Evolutionary conservation across 352 stramenopile species (phyloP), one percentile per base, ranked within the genome.

Genomic region (Blastocystis hominis): DNA sequence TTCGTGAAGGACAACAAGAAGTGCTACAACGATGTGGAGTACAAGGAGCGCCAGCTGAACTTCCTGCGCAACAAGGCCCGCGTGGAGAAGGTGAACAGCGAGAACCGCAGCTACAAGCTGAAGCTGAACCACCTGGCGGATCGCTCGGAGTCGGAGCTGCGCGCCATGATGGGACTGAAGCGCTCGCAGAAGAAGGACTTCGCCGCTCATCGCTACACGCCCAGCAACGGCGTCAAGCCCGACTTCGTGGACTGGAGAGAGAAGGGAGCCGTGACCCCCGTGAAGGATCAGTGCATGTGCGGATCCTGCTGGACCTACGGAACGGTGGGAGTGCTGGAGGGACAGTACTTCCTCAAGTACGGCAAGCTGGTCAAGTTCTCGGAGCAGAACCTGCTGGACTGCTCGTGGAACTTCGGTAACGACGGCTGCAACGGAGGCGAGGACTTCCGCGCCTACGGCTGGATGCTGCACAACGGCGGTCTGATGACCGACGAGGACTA

Each of bases 251-350:
- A 97, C 70, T 97, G 94, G 94, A 92, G 92, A 20, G 90, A 89
- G 76, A 93, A 94, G 63, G 93, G 93, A 13, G 88, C 76, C 0
- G 93, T 96, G 46, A 95, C 92, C 2, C 92, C 92, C 1, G 93
- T 96, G 72, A 96, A 96, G 66, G 93, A 96, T 87, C 94, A 97
- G 90, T 93, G 93, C 47, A 91, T 91, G 64, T 97, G 94, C 55
- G 94, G 94, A 20, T 96, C 93, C 46, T 96, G 94, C 91, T 97
- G 94, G 94, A 95, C 93, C 13, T 97, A 95, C 68, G 69, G 69
- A 24, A 90, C 89, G 15, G 86, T 86, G 15, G 90, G 69, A 20
- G 86, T 90, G 3, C 77, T 91, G 42, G 90, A 91, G 59, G 89
- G 88, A 3, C 75, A 89, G 47, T 68, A 70, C 36, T 78, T 61